Base-by-base conservation (phyloP, 257 asterid species). In the Penstemon davidsonii region DNA sequence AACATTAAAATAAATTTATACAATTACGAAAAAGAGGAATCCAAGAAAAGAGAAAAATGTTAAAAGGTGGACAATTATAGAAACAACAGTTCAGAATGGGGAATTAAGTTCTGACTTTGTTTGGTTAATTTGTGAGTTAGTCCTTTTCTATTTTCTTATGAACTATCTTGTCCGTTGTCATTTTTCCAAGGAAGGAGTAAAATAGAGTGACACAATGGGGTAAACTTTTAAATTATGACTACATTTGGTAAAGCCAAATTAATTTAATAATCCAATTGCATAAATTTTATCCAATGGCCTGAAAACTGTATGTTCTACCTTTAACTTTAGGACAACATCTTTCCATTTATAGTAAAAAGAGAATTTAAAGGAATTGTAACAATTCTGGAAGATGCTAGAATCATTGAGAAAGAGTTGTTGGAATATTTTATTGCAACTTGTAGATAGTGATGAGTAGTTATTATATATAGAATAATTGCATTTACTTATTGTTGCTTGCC, bases 161-260 rank as follows among this genome's bases (percentile, higher is more conserved):
- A 36, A 25, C 18, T 13, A 62, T 36, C 53, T 40, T 56, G 68
- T 72, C 62, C 49, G 44, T 65, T 64, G 71, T 73, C 68, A 9
- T 61, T 70, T 66, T 60, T 19, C 66, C 55, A 41, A 70, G 59
- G 8, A 60, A 53, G 65, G 33, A 42, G 42, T 60, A 11, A 40
- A n/a, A 13, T 13, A 39, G 40, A 19, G 40, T 15, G 36, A 3
- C 6, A 38, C 8, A 37, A 8, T 11, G 3, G 47, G 8, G 41
- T 39, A 55, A 55, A 19, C 60, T 55, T 7, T 39, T 18, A 55
- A 15, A 40, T 6, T 18, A 55, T 55, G 33, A 25, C 42, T 55
- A 55, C 41, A 55, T 55, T 55, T 55, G 60, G 33, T 42, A 55
- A 55, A 55, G 60, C 12, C 8, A 55, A 19, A 55, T 55, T 55